Evolutionary conservation across 169 alveolate genomes (phyloP).

Genomic region (Plasmodium blacklocki): DNA sequence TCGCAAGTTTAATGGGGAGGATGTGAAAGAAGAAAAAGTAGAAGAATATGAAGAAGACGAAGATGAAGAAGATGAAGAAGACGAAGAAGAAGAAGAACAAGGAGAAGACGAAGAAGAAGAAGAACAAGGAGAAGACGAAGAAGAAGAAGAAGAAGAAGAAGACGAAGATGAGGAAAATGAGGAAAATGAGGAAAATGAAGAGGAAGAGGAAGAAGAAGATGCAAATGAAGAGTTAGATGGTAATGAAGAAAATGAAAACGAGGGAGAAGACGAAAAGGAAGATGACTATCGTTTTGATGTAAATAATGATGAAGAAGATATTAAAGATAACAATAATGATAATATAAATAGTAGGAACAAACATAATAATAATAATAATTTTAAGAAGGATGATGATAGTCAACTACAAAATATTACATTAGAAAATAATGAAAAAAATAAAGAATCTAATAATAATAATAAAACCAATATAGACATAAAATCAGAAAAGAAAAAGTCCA

Average conservation of each 20-base stretch:
- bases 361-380: background rate
- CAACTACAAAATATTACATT: background rate
- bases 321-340: too few species aligned
- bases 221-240: slow-evolving; percentile 6
- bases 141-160: background rate
- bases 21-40: background rate
- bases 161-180: slow-evolving; percentile 7
- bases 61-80: slow-evolving; percentile 8
- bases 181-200: background rate
- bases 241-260: background rate
- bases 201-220: background rate
- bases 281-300: too few species aligned
- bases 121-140: background rate
- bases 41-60: slow-evolving; percentile 14
- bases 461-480: too few species aligned
- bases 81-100: slow-evolving; percentile 12
- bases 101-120: slow-evolving; percentile 30
- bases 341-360: too few species aligned
- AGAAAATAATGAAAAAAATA: background rate
- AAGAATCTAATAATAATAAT: too few species aligned
- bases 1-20: background rate
- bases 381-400: background rate
- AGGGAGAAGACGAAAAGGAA: background rate
- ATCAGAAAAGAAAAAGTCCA: too few species aligned
- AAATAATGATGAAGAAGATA: too few species aligned